Evolutionary conservation across 495 filamentous ascomycete genomes (phyloP), one percentile per base, ranked within the genome.

Genomic region (Talaromyces ruber): DNA sequence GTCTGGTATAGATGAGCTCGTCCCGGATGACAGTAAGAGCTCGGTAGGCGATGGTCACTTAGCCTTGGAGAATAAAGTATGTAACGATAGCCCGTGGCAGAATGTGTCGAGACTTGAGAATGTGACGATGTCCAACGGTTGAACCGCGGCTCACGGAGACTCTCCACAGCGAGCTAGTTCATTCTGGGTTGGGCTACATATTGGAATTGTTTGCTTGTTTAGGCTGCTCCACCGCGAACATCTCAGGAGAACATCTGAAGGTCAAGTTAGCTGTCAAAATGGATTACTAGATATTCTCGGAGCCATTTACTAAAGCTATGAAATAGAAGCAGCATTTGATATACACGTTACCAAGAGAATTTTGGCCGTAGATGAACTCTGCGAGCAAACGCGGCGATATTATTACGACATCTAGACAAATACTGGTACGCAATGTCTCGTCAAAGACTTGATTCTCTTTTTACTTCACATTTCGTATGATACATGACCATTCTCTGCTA

Each of bases 61-160:
- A 52, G 12, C 18, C 18, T 25, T 21, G 47, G 24, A 3, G 6
- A 9, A 39, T 39, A 39, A 54, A 54, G 51, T 26, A 21, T 22
- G 9, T 2, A 54, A 14, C 3, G 11, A 22, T 14, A 6, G n/a
- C n/a, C n/a, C n/a, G n/a, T n/a, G n/a, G n/a, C n/a, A n/a, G n/a
- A n/a, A n/a, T 12, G 12, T 14, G 16, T 3, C 9, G 22, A 54
- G 21, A 53, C 6, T 6, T 12, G 45, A 21, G 50, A 54, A 54
- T 54, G 51, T 54, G 51, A 53, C 12, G 50, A 54, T 54, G 51
- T 59, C 22, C 25, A 37, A 25, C 22, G 14, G n/a, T 43, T 59
- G 57, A 25, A 26, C 57, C 57, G 57, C 57, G 58, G 58, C 58
- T 45, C 58, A 50, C 37, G n/a, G 16, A 26, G 18, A 54, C n/a